These are phyloP conservation scores for Ehretia macrophylla DNA, from an alignment of 257 asterid genomes.

Conservation along the genomic window DNA sequence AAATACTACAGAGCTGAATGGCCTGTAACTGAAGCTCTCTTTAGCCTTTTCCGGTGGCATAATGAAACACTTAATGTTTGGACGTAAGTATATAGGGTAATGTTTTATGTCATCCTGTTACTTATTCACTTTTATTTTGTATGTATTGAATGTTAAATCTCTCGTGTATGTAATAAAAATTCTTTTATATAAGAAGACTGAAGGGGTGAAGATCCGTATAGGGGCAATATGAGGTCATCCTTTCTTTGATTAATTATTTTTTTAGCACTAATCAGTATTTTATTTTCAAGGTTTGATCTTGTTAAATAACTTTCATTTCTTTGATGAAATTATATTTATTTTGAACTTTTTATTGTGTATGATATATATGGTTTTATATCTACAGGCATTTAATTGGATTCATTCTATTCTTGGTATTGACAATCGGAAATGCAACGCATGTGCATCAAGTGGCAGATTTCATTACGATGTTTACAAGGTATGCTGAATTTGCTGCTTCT, in stretches of 20 bases:
- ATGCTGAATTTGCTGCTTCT: neutral
- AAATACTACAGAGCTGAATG: constrained; percentile 76
- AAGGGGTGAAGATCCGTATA: neutral
- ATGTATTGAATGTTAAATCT: no score
- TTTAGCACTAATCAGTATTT: neutral
- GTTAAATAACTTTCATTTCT: neutral
- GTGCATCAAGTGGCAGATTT: constrained; percentile 76
- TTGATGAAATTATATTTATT: no score
- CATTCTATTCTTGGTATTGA: constrained; percentile 59
- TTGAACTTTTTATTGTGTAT: no score
- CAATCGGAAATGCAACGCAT: constrained; percentile 46
- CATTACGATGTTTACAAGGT: constrained; percentile 69
- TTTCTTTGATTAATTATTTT: neutral
- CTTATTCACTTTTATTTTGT: no score
- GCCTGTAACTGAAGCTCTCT: constrained; percentile 72
- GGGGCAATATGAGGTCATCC: neutral
- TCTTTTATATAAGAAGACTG: no score
- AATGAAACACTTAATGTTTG: constrained; percentile 96
- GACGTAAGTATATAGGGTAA: no score
- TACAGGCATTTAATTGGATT: constrained; percentile 95
- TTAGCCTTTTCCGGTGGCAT: constrained; percentile 90
- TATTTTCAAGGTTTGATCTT: neutral
- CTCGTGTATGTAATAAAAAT: no score
- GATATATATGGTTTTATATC: no score
- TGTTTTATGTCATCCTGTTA: no score